Evolutionary conservation across 1,284 basidiomycete species (phyloP), one percentile per base, ranked within the genome.

Genomic region (Ustilago tritici): DNA sequence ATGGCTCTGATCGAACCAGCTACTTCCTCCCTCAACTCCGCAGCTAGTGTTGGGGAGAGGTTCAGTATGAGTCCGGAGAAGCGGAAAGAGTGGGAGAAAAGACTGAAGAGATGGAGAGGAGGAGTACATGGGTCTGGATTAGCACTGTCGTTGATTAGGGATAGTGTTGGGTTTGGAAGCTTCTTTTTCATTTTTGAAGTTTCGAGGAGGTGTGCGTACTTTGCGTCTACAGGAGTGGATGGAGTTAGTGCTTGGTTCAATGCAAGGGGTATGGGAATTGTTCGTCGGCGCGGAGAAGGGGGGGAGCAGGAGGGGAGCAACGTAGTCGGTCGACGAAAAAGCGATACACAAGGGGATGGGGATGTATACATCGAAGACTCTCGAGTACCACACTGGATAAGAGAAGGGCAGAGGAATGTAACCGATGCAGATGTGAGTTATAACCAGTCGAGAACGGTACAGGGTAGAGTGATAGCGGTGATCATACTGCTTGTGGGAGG

Each of bases 171-270:
- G 10, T 86, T 86, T 43, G 75, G 86, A 12, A 65, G 70, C 41
- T 88, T 88, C 80, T 88, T 88, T 60, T 74, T 84, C 55, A 74
- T 85, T 52, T 88, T 88, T 64, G 87, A 87, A 55, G 61, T 82
- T 31, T 85, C 86, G 3, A 74, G 87, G 14, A 72, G 84, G 17
- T 56, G 70, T 15, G 85, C 87, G 1, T 80, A 82, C 35, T 56
- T 70, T 32, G 78, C 80, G 1, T 87, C 86, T 2, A 79, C 82
- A 12, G 62, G 73, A 11, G 76, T 84, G 43, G 86, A 87, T 60
- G 76, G 78, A 8, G 62, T 80, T 12, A 65, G 70, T 49, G 78
- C 71, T 12, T 73, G 72, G 71, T 61, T 80, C 61, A 82, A 80
- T 46, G 74, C 65, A 1, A 61, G 63, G 7, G 76, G 76, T 0